Evolutionary conservation across 2,329 filamentous ascomycete species (phyloP).

Genomic region (Talaromyces funiculosus): DNA sequence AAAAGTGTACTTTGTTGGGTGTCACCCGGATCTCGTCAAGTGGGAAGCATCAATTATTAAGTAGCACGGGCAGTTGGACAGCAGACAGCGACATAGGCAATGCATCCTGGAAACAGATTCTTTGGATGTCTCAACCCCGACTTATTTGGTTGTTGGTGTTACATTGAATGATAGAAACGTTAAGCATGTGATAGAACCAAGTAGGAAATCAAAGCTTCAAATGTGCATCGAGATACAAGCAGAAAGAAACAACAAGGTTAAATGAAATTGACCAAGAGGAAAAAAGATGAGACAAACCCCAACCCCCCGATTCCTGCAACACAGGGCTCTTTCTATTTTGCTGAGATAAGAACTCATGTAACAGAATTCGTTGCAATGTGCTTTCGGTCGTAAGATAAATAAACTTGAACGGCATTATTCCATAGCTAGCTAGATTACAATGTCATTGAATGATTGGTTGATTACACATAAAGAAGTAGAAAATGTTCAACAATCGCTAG

Average conservation of each 20-base stretch:
- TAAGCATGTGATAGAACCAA: too few species aligned
- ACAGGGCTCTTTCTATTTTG: neutral
- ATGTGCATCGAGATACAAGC: neutral
- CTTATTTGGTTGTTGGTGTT: neutral
- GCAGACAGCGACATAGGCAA: neutral
- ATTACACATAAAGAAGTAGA: conserved; percentile 11
- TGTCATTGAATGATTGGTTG: conserved; percentile 12
- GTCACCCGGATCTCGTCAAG: neutral
- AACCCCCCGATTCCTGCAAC: conserved; percentile 3
- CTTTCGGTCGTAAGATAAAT: neutral
- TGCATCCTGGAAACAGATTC: neutral
- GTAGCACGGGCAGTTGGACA: neutral
- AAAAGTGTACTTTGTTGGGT: neutral
- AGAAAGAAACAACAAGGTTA: neutral
- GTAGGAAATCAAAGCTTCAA: neutral
- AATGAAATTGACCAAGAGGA: neutral
- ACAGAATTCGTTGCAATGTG: neutral
- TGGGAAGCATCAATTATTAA: neutral
- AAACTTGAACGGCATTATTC: conserved; percentile 13
- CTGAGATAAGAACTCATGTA: neutral
- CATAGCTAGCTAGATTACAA: conserved; percentile 16
- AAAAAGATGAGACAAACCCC: neutral
- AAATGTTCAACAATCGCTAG: conserved; percentile 3
- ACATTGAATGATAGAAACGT: neutral
- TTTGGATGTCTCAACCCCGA: neutral